These are phyloP conservation scores for Musa balbisiana DNA, from an alignment of 202 grass and related monocot species.

Conservation along the genomic window DNA sequence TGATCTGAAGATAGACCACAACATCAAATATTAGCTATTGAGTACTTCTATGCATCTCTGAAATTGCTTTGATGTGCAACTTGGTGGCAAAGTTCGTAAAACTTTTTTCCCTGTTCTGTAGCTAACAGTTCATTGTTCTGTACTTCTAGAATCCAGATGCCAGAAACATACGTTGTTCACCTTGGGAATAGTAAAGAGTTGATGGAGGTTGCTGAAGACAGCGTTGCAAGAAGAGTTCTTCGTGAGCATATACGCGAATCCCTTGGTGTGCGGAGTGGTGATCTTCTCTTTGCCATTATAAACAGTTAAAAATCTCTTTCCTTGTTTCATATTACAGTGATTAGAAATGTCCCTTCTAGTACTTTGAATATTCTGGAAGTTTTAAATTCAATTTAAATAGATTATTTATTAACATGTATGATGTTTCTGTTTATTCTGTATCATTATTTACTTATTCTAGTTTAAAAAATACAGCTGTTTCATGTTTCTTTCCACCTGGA, in stretches of 20 bases:
- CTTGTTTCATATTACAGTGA: conserved; percentile 7
- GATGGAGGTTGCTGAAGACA: conserved; percentile 82
- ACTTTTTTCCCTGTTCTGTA: background rate
- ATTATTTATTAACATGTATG: too few relatives aligned
- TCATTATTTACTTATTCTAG: too few relatives aligned
- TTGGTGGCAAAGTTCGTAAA: background rate
- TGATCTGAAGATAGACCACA: background rate
- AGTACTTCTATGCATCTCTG: background rate
- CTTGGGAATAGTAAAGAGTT: conserved; percentile 88
- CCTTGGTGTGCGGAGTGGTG: conserved; percentile 37
- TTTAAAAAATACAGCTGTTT: too few relatives aligned
- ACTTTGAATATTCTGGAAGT: background rate
- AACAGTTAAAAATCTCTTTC: conserved; percentile 55
- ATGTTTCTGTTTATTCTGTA: too few relatives aligned
- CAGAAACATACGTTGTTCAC: conserved; percentile 88
- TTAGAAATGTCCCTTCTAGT: background rate
- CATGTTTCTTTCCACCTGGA: too few relatives aligned
- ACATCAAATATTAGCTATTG: background rate
- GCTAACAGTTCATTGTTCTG: background rate
- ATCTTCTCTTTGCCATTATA: conserved; percentile 92
- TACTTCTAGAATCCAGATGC: conserved; percentile 85
- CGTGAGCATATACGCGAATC: conserved; percentile 52
- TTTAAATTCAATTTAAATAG: background rate
- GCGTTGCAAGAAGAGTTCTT: conserved; percentile 60
- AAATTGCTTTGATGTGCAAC: background rate